Conservation (phyloP, 805 yeast species). For the Cyberlindnera nakhonratchasimensis region DNA sequence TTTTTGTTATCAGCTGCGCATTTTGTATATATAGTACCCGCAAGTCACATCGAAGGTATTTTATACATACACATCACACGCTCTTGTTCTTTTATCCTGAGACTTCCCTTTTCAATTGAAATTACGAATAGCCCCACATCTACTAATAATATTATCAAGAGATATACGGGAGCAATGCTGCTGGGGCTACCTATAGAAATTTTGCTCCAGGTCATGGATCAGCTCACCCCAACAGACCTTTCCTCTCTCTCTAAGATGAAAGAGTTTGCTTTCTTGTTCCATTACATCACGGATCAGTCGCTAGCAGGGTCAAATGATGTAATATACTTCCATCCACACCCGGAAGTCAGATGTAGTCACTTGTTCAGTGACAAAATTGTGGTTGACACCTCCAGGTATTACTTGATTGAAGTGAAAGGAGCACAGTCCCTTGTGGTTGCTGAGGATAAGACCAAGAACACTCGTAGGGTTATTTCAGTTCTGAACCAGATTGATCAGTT, state of each 20-base stretch:
- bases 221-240: conserved; percentile 15
- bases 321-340: conserved; percentile 12
- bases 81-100: no score
- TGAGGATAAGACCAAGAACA: conserved; percentile 12
- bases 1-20: not conserved
- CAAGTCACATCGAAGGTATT: no score
- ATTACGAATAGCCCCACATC: no score
- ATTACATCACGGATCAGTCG: conserved; percentile 8
- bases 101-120: no score
- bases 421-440: conserved; percentile 16
- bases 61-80: no score
- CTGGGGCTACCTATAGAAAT: conserved; percentile 13
- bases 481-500: conserved; percentile 11
- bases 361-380: conserved; percentile 3
- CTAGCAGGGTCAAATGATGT: not conserved
- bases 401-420: conserved; percentile 17
- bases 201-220: conserved; percentile 13
- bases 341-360: conserved; percentile 1
- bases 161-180: conserved; percentile 9
- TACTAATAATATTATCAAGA: no score
- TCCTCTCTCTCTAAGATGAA: conserved; percentile 9
- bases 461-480: conserved; percentile 14
- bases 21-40: no score
- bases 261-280: conserved; percentile 13
- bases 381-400: conserved; percentile 14